phyloP scores from a whole-genome alignment of 345 rosid species.

The Eucalyptus erythrocorys region DNA sequence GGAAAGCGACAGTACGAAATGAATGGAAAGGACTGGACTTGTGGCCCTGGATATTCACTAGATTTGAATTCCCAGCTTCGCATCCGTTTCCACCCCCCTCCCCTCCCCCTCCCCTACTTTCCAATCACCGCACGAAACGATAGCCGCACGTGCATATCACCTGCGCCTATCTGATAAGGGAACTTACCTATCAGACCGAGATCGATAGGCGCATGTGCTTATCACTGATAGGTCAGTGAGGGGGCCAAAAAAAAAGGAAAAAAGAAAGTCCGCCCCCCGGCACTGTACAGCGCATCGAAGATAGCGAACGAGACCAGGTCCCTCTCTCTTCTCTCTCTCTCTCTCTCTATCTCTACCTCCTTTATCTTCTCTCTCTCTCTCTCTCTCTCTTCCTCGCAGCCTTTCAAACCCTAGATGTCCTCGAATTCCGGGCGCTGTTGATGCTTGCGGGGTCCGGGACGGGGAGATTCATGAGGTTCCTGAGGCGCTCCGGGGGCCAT shows the following conservation, averaged over 20 bases:
- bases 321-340: slow-evolving; percentile 9
- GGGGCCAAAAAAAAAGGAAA: background rate
- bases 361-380: slow-evolving; percentile 18
- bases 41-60: slow-evolving; percentile 46
- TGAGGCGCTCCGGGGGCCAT: background rate
- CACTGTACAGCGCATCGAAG: slow-evolving; percentile 78
- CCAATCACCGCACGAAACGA: slow-evolving; percentile 1
- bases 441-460: background rate
- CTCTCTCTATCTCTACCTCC: slow-evolving; percentile 13
- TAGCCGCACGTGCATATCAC: background rate
- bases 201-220: background rate
- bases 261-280: background rate
- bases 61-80: slow-evolving; percentile 55
- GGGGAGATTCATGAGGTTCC: background rate
- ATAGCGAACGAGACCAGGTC: slow-evolving; percentile 71
- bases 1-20: slow-evolving; percentile 23
- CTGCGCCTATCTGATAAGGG: background rate
- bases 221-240: slow-evolving; percentile 39
- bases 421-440: slow-evolving; percentile 12
- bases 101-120: background rate
- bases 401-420: slow-evolving; percentile 74
- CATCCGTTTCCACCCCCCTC: slow-evolving; percentile 24
- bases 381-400: slow-evolving; percentile 28
- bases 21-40: slow-evolving; percentile 37
- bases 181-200: rapidly evolving